A percentile compares a stretch with the other conserved stretches of the same genome.
These are phyloP conservation scores for Emmonsiellopsis sp. DNA, from an alignment of 2,329 filamentous ascomycete genomes.

Conservation along the genomic window DNA sequence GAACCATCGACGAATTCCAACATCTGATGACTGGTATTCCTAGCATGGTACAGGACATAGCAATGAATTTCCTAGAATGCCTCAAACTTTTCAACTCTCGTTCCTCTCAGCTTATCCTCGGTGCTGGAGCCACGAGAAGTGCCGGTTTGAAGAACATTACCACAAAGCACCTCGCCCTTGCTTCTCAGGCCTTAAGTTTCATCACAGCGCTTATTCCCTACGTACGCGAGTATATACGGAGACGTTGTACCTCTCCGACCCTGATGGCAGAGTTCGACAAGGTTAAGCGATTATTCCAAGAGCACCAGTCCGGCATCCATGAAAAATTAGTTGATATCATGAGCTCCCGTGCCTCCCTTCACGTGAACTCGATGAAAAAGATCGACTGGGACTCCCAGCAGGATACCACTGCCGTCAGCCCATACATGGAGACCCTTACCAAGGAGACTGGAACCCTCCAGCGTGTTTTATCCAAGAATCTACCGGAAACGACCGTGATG, in stretches of 20 bases:
- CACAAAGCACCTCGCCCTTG: slow-evolving; percentile 86
- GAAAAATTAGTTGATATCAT: slow-evolving; percentile 93
- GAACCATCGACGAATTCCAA: slow-evolving; percentile 72
- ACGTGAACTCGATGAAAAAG: slow-evolving; percentile 64
- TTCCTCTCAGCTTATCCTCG: slow-evolving; percentile 90
- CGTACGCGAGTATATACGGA: slow-evolving; percentile 79
- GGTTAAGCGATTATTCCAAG: slow-evolving; percentile 70
- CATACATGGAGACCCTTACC: slow-evolving; percentile 77
- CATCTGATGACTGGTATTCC: slow-evolving; percentile 77
- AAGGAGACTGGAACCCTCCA: slow-evolving; percentile 82
- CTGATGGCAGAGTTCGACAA: slow-evolving; percentile 83
- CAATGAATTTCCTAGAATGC: slow-evolving; percentile 69
- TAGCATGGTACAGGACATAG: slow-evolving; percentile 77
- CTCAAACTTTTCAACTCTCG: slow-evolving; percentile 91
- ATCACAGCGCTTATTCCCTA: slow-evolving; percentile 81
- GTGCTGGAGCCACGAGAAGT: slow-evolving; percentile 78
- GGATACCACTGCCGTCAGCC: slow-evolving; percentile 42
- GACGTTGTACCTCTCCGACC: slow-evolving; percentile 50
- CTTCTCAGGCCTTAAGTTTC: slow-evolving; percentile 81
- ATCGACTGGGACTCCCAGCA: slow-evolving; percentile 60
- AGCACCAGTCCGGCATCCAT: slow-evolving; percentile 83
- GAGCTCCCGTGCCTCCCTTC: slow-evolving; percentile 63
- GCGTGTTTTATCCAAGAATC: slow-evolving; percentile 70
- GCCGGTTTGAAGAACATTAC: slow-evolving; percentile 94
- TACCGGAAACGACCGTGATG: slow-evolving; percentile 64